phyloP scores from a whole-genome alignment of 2,329 filamentous ascomycete genomes.

The Phyllosticta capitalensis region DNA sequence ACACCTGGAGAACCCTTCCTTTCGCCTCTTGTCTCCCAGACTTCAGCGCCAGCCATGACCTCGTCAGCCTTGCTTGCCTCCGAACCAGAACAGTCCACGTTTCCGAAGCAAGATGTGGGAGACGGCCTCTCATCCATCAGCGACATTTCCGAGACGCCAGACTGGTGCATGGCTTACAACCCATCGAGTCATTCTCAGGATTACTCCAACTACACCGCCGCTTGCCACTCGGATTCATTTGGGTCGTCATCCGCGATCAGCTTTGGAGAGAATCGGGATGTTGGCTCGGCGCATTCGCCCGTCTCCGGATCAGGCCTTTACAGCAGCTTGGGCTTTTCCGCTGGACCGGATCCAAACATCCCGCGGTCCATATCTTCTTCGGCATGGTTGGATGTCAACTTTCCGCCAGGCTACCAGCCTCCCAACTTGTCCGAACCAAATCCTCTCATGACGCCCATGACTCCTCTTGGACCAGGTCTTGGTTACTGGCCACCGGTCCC shows the following conservation, averaged over 20 bases:
- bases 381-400: neutral
- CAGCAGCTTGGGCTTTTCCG: slow-evolving; percentile 6
- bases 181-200: slow-evolving; percentile 12
- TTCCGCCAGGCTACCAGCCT: slow-evolving; percentile 3
- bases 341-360: slow-evolving; percentile 13
- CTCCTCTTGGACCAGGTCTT: neutral
- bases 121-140: neutral
- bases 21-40: slow-evolving; percentile 8
- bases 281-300: slow-evolving; percentile 14
- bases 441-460: neutral
- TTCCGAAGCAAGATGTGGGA: slow-evolving; percentile 2
- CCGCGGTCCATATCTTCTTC: slow-evolving; percentile 12
- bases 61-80: slow-evolving; percentile 4
- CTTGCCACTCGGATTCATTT: slow-evolving; percentile 5
- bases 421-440: neutral
- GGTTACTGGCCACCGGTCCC: neutral
- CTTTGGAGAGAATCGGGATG: slow-evolving; percentile 7
- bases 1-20: slow-evolving; percentile 16
- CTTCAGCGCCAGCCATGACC: slow-evolving; percentile 2
- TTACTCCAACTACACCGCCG: slow-evolving; percentile 12
- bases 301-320: slow-evolving; percentile 15
- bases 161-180: neutral
- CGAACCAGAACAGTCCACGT: neutral
- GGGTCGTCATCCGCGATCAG: slow-evolving; percentile 13
- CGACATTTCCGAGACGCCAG: neutral